phyloP scores from a whole-genome alignment of 2,329 filamentous ascomycete genomes.

The Paracorniculantispora psalliotae region DNA sequence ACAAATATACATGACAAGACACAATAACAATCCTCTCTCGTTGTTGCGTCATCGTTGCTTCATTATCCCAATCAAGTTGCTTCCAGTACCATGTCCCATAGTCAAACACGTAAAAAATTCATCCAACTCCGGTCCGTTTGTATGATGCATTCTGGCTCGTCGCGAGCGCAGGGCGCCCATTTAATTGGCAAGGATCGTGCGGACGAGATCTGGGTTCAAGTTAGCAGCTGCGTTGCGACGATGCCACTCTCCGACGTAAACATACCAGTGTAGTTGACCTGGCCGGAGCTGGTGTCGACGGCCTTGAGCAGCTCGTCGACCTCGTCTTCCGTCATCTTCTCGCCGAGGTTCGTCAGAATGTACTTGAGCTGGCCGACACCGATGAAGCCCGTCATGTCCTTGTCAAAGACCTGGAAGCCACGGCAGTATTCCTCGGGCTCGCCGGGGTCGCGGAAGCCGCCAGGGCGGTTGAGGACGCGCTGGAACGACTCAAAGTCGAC shows the following conservation, averaged over 20 bases:
- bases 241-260: conserved; percentile 10
- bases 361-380: conserved; percentile 97
- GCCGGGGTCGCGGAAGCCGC: conserved; percentile 95
- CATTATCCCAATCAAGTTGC: conserved; percentile 15
- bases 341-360: conserved; percentile 93
- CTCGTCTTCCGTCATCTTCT: conserved; percentile 99
- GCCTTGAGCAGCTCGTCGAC: conserved; percentile 98
- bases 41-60: conserved; percentile 13
- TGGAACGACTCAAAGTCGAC: conserved; percentile 98
- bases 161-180: conserved; percentile 15
- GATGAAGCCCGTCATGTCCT: conserved; percentile 97
- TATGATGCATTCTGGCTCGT: conserved; percentile 11
- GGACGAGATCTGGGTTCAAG: conserved; percentile 62
- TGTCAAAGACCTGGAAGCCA: conserved; percentile 98
- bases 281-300: conserved; percentile 89
- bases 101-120: conserved; percentile 24
- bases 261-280: conserved; percentile 95
- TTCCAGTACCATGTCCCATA: conserved; percentile 14
- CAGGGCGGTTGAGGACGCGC: conserved; percentile 93
- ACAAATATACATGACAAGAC: conserved; percentile 14
- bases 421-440: conserved; percentile 98
- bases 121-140: conserved; percentile 16
- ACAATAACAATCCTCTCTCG: conserved; percentile 3
- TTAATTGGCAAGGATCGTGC: conserved; percentile 81
- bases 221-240: neutral